Evolutionary conservation across 345 rosid genomes (phyloP).

Genomic region (Eucalyptus erythrocorys): DNA sequence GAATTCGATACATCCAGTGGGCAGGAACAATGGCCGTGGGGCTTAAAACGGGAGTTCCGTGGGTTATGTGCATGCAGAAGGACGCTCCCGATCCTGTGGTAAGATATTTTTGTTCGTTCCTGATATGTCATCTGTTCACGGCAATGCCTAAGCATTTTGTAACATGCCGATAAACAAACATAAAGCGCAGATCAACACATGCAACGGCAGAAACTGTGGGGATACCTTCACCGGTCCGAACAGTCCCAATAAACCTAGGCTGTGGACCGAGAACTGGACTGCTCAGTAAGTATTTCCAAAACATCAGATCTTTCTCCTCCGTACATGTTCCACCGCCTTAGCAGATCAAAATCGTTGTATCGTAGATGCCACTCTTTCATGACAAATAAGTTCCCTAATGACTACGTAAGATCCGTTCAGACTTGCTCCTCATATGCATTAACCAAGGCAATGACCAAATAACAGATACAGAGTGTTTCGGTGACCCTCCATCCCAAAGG

Average conservation of each 20-base stretch:
- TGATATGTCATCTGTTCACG: background rate
- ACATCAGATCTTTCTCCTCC: background rate
- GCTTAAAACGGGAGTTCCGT: constrained; percentile 27
- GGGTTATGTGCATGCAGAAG: constrained; percentile 46
- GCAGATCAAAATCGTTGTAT: background rate
- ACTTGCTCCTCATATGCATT: background rate
- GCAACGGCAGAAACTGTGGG: constrained; percentile 50
- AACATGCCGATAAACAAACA: background rate
- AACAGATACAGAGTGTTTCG: constrained; percentile 40
- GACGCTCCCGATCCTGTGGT: constrained; percentile 42
- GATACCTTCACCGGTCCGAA: constrained; percentile 45
- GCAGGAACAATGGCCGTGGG: constrained; percentile 34
- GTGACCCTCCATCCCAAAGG: constrained; percentile 43
- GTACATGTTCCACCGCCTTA: background rate
- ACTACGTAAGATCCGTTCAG: background rate
- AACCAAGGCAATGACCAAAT: background rate
- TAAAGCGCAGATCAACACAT: constrained; percentile 26
- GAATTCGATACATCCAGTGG: constrained; percentile 36
- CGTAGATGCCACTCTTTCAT: background rate
- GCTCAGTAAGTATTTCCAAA: constrained; percentile 23
- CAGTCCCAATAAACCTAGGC: constrained; percentile 21
- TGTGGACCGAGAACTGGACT: constrained; percentile 58
- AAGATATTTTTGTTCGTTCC: background rate
- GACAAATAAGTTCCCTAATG: background rate
- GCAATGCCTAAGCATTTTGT: background rate